Evolutionary conservation across 805 yeast genomes (phyloP).

Genomic region (Metschnikowia orientalis): DNA sequence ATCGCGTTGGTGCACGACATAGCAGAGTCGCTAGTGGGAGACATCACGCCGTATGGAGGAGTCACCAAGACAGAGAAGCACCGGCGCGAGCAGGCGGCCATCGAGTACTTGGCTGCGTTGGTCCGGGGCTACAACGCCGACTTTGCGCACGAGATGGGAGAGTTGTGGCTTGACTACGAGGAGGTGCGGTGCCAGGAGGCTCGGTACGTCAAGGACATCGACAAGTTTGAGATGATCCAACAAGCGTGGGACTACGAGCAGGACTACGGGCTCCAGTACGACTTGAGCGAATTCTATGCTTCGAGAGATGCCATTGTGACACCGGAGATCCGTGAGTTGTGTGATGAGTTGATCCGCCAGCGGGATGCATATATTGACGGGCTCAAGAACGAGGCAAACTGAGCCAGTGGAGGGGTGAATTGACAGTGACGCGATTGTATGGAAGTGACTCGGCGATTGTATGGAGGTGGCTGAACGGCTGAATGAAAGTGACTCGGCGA

Average conservation of each 20-base stretch:
- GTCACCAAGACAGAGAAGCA: conserved; percentile 79
- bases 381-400: conserved; percentile 5
- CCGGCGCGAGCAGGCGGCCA: conserved; percentile 70
- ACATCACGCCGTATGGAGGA: conserved; percentile 73
- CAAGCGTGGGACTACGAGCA: conserved; percentile 85
- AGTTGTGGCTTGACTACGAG: conserved; percentile 87
- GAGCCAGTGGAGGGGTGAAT: no score
- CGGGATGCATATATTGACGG: conserved; percentile 14
- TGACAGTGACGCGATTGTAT: no score
- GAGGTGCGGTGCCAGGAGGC: conserved; percentile 79
- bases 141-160: conserved; percentile 61
- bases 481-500: no score
- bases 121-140: conserved; percentile 58
- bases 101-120: conserved; percentile 57
- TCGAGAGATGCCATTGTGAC: conserved; percentile 64
- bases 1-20: conserved; percentile 91
- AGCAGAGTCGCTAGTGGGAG: conserved; percentile 93
- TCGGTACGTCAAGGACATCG: conserved; percentile 86
- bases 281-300: conserved; percentile 64
- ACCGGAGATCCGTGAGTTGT: conserved; percentile 63
- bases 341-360: conserved; percentile 41
- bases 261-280: conserved; percentile 49
- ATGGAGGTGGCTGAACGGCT: no score
- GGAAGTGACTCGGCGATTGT: no score
- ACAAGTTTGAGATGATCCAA: conserved; percentile 80